These are phyloP conservation scores for Puya raimondii DNA, from an alignment of 176 grass and related monocot species.

Conservation along the genomic window DNA sequence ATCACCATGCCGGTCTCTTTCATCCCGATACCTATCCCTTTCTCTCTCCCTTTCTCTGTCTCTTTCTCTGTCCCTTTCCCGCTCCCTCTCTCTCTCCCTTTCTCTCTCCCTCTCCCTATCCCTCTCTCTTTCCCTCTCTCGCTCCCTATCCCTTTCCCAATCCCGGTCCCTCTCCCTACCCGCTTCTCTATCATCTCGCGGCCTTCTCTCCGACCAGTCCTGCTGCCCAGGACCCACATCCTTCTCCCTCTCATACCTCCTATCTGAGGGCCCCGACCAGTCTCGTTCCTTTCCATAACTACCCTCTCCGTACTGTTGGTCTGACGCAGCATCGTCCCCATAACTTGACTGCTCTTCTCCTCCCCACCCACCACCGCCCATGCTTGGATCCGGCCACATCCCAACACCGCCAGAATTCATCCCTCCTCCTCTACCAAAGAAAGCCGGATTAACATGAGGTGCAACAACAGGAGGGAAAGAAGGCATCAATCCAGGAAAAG, in stretches of 20 bases:
- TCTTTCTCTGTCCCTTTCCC: conserved; percentile 52
- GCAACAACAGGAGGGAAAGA: conserved; percentile 67
- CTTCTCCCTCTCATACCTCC: conserved; percentile 63
- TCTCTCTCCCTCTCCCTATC: conserved; percentile 42
- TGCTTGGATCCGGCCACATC: conserved; percentile 76
- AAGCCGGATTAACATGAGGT: conserved; percentile 85
- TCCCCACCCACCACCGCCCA: conserved; percentile 58
- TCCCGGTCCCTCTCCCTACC: conserved; percentile 50
- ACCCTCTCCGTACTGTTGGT: conserved; percentile 63
- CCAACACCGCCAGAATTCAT: conserved; percentile 46
- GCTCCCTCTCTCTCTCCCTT: conserved; percentile 47
- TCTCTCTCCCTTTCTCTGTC: conserved; percentile 33
- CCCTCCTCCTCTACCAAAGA: conserved; percentile 65
- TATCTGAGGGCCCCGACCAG: conserved; percentile 56
- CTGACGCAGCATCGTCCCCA: conserved; percentile 72
- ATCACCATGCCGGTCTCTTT: conserved; percentile 53
- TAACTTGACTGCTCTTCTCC: conserved; percentile 78
- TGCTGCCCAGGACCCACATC: conserved; percentile 46
- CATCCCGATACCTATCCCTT: conserved; percentile 61
- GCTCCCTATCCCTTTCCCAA: conserved; percentile 48
- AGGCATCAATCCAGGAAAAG: conserved; percentile 79
- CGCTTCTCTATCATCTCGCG: conserved; percentile 55
- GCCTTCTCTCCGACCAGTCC: conserved; percentile 47
- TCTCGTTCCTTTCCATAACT: conserved; percentile 72
- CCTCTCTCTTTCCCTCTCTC: conserved; percentile 37